Evolutionary conservation across 179 eudicot species (phyloP).

Genomic region (Corrigiola litoralis): DNA sequence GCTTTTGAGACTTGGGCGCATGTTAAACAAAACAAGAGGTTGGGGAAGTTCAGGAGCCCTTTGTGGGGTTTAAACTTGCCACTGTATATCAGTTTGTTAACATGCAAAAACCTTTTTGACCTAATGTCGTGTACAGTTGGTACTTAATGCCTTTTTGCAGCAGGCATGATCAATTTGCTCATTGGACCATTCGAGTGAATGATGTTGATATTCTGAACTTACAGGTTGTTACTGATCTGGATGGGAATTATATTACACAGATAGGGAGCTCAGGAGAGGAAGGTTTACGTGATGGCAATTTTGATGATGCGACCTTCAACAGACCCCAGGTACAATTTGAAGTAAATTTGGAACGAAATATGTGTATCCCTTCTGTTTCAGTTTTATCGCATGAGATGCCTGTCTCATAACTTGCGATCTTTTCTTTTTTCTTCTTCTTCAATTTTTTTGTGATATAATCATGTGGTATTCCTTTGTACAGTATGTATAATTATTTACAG

Average conservation of each 20-base stretch:
- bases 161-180: slow-evolving; percentile 1
- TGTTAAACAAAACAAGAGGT: background rate
- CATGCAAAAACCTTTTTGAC: background rate
- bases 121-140: background rate
- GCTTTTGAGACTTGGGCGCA: background rate
- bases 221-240: slow-evolving; percentile 92
- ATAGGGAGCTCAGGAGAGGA: slow-evolving; percentile 94
- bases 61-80: background rate
- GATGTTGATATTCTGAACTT: slow-evolving; percentile 16
- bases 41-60: background rate
- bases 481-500: background rate
- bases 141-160: background rate
- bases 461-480: background rate
- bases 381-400: background rate
- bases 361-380: background rate
- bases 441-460: background rate
- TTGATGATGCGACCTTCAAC: slow-evolving; percentile 84
- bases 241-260: slow-evolving; percentile 83
- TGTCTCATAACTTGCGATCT: background rate
- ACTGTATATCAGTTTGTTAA: background rate
- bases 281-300: slow-evolving; percentile 87
- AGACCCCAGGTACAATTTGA: slow-evolving; percentile 70
- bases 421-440: background rate
- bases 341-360: background rate
- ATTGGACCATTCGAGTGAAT: background rate